Evolutionary conservation across 208 protist species (phyloP).

Genomic region (Trypanosoma scelopori): DNA sequence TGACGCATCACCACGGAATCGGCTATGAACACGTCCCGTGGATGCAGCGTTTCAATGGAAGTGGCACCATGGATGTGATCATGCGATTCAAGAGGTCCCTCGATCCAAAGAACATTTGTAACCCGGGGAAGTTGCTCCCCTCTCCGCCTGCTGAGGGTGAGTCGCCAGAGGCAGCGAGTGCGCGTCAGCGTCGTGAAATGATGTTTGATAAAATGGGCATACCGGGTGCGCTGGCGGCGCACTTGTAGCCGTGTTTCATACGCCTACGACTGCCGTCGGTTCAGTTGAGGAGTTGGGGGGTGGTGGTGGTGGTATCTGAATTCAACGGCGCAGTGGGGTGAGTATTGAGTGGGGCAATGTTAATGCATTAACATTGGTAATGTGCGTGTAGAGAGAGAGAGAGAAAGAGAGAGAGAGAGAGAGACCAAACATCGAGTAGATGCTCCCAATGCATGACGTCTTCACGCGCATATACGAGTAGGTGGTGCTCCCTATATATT

Average conservation of each 20-base stretch:
- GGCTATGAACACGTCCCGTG: constrained; percentile 94
- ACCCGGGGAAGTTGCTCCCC: constrained; percentile 90
- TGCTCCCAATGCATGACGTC: no score
- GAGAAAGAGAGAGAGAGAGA: no score
- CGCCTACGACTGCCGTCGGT: no score
- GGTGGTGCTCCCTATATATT: no score
- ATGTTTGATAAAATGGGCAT: constrained; percentile 94
- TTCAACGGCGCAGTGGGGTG: no score
- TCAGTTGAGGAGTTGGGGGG: no score
- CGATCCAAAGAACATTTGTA: constrained; percentile 91
- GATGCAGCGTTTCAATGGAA: constrained; percentile 86
- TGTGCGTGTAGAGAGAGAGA: neutral
- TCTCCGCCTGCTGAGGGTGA: constrained; percentile 43
- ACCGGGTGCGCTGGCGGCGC: constrained; percentile 49
- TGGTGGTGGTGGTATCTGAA: no score
- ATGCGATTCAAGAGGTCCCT: constrained; percentile 73
- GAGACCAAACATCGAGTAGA: no score
- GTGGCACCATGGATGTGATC: constrained; percentile 65
- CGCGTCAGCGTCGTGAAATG: constrained; percentile 57
- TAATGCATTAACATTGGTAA: no score
- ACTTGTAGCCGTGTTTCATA: constrained; percentile 25
- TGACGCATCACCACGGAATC: constrained; percentile 92
- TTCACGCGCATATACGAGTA: no score
- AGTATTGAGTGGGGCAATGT: no score
- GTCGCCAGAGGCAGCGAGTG: constrained; percentile 31